Base-by-base conservation (phyloP, 202 grass and related monocot species). In the Setaria italica region DNA sequence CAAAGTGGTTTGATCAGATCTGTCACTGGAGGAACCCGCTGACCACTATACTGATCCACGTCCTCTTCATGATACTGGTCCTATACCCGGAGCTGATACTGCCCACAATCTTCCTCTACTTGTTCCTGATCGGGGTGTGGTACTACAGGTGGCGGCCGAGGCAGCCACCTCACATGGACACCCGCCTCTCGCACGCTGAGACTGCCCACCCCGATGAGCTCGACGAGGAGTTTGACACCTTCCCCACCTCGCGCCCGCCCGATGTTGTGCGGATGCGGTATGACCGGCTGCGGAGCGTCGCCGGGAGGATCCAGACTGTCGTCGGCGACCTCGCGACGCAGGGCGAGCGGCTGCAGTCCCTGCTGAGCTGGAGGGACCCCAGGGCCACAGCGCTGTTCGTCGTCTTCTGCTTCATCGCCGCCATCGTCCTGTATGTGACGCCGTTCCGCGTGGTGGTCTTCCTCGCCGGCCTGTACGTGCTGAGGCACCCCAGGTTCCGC, bases 271-370 rank as follows among this genome's bases (percentile, higher is more conserved):
- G 58, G n/a, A 62, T 92, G 82, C 83, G 94, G 42, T 97, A 97
- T 60, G 94, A 97, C 83, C 74, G 94, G 71, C 85, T 94, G 72
- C 82, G 91, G 90, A 94, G 87, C 51, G 94, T 97, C 39, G 94
- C 89, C 1, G 89, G 87, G 45, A 75, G 89, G 82, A 90, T 97
- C 75, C 94, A 94, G 85, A 90, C 89, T 70, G 87, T 93, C 80
- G 91, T 90, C 30, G 89, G 89, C 1, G 91, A 97, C 74, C 58
- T 90, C 67, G 91, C 94, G 13, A 90, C 87, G 49, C 89, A 97
- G 76, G 91, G 89, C 5, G 91, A 97, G 87, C 71, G 94, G 54
- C 60, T 92, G 62, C 86, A 81, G 82, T 82, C 94, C 42, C 77
- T 97, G 85, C 75, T 97, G 21, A 62, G 58, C 58, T 62, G 58